These are phyloP conservation scores for Botrytis hyacinthi DNA, from an alignment of 2,329 filamentous ascomycete genomes.

Conservation along the genomic window DNA sequence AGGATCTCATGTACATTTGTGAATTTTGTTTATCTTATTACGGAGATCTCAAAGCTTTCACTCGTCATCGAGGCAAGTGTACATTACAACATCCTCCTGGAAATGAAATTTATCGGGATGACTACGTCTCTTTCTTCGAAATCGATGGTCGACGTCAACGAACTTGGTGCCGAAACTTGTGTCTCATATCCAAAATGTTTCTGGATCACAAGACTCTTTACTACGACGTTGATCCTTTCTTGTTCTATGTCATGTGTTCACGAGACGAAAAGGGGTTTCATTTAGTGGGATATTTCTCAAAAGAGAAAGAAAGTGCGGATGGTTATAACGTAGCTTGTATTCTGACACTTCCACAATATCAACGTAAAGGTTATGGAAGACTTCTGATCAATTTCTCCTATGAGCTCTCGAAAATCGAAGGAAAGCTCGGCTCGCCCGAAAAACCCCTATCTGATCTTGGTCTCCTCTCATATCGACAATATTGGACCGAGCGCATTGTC, in stretches of 20 bases:
- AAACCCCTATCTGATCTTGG: conserved; percentile 95
- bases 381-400: conserved; percentile 97
- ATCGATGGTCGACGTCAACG: conserved; percentile 92
- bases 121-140: conserved; percentile 92
- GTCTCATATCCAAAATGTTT: conserved; percentile 92
- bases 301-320: conserved; percentile 96
- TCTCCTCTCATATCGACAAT: conserved; percentile 89
- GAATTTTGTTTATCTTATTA: conserved; percentile 96
- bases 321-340: conserved; percentile 99
- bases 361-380: conserved; percentile 89
- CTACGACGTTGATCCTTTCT: conserved; percentile 98
- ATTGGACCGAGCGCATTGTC: conserved; percentile 94
- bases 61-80: conserved; percentile 85
- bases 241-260: conserved; percentile 97
- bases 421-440: conserved; percentile 91
- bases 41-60: conserved; percentile 76
- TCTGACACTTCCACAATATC: conserved; percentile 91
- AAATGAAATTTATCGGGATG: conserved; percentile 97
- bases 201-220: conserved; percentile 97
- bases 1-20: conserved; percentile 92
- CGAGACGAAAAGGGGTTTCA: conserved; percentile 88
- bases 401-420: conserved; percentile 91
- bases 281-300: conserved; percentile 98
- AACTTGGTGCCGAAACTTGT: conserved; percentile 95
- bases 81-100: conserved; percentile 88